phyloP scores from a whole-genome alignment of 345 rosid species.

The Eucalyptus pauciflora region DNA sequence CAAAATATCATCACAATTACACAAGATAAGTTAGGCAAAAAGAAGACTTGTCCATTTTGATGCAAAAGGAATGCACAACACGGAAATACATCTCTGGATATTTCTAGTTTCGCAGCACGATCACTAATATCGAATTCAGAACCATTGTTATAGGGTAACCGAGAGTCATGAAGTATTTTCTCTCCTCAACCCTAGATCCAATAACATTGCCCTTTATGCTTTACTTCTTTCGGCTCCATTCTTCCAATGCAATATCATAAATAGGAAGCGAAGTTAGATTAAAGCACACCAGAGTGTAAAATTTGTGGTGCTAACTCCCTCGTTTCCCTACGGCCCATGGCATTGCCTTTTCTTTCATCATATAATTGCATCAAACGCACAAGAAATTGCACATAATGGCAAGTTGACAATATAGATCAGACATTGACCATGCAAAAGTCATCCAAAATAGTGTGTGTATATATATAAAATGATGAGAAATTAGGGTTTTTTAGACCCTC shows the following conservation, averaged over 20 bases:
- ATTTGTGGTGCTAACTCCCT: neutral
- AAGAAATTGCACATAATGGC: neutral
- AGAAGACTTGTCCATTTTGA: neutral
- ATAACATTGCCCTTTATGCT: neutral
- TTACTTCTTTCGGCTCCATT: neutral
- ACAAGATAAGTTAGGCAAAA: neutral
- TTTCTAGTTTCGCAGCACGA: neutral
- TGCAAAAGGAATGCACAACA: neutral
- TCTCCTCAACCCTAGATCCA: neutral
- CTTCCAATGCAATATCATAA: neutral
- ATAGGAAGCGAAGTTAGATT: neutral
- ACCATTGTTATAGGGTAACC: neutral
- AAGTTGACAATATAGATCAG: neutral
- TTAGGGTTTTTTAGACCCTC: neutral
- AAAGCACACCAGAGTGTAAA: neutral
- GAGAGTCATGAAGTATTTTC: neutral
- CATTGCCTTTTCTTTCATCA: neutral
- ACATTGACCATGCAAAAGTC: neutral
- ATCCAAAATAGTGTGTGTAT: neutral
- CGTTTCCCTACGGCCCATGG: neutral
- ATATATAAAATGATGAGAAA: neutral
- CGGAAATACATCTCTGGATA: rapidly evolving
- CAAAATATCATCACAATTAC: neutral
- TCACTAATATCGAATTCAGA: rapidly evolving
- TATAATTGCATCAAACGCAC: neutral